phyloP scores from a whole-genome alignment of 1,139 yeast genomes.

The Wickerhamomyces sp. region DNA sequence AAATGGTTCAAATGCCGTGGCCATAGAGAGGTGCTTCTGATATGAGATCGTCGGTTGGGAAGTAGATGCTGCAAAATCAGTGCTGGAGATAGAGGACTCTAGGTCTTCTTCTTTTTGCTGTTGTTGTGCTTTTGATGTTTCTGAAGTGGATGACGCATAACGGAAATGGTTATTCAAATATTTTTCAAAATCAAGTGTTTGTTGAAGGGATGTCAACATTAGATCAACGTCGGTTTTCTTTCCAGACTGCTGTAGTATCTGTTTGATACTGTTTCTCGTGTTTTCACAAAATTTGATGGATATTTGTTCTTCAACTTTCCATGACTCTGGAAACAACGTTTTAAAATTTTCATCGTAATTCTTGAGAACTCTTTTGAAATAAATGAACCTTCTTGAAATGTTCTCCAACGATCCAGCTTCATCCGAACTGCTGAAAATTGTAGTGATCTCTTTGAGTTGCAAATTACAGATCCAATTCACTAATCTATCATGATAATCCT shows the following conservation, averaged over 20 bases:
- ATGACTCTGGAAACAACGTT: slow-evolving; percentile 57
- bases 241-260: slow-evolving; percentile 31
- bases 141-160: no score
- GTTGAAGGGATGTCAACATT: slow-evolving; percentile 54
- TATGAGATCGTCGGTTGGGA: slow-evolving; percentile 37
- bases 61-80: slow-evolving; percentile 16
- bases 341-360: slow-evolving; percentile 51
- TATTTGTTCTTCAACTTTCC: slow-evolving; percentile 66
- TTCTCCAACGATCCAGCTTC: slow-evolving; percentile 96
- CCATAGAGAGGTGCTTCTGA: slow-evolving; percentile 38
- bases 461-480: slow-evolving; percentile 70
- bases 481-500: slow-evolving; percentile 54
- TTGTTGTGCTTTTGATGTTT: no score
- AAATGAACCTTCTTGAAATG: slow-evolving; percentile 72
- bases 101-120: slow-evolving; percentile 13
- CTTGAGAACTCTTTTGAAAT: slow-evolving; percentile 66
- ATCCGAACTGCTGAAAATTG: slow-evolving; percentile 70
- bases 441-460: slow-evolving; percentile 66
- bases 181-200: slow-evolving; percentile 74
- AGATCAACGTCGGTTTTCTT: slow-evolving; percentile 46
- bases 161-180: slow-evolving; percentile 56
- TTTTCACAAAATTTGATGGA: slow-evolving; percentile 59
- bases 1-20: slow-evolving; percentile 80
- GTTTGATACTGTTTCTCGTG: slow-evolving; percentile 62
- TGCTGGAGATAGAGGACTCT: slow-evolving; percentile 11